Evolutionary conservation across 2,329 filamentous ascomycete species (phyloP).

Genomic region (Cytospora piceae): DNA sequence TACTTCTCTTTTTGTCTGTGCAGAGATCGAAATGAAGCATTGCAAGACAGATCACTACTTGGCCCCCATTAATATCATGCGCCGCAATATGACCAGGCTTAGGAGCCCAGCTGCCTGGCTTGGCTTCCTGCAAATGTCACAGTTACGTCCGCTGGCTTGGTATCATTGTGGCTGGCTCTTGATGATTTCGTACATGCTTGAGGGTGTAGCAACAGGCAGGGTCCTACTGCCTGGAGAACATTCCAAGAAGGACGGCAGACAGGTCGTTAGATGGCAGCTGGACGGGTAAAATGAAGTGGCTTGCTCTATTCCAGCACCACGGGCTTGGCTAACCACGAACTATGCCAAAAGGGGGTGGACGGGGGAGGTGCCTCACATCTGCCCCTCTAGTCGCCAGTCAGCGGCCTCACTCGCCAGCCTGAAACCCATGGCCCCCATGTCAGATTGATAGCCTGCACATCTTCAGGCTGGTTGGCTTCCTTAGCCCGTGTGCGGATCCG

Average conservation of each 20-base stretch:
- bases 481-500: too few relatives aligned
- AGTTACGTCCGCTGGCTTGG: not conserved
- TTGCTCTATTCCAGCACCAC: not conserved
- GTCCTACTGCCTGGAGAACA: not conserved
- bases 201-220: not conserved
- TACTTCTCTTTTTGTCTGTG: not conserved
- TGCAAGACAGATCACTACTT: not conserved
- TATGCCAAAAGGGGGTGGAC: not conserved
- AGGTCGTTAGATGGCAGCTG: too few relatives aligned
- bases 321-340: not conserved
- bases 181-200: not conserved
- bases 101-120: not conserved
- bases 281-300: not conserved
- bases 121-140: not conserved
- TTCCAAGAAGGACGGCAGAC: not conserved
- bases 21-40: not conserved
- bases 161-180: not conserved
- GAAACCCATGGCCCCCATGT: conserved; percentile 17
- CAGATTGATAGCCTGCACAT: conserved; percentile 5
- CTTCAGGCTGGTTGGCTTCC: not conserved
- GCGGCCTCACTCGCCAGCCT: conserved; percentile 22
- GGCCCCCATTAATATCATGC: not conserved
- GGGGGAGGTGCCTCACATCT: not conserved
- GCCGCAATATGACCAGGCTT: not conserved
- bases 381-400: conserved; percentile 10